Conservation (phyloP, 768 basidiomycete species). For the Lentinus brumalis region DNA sequence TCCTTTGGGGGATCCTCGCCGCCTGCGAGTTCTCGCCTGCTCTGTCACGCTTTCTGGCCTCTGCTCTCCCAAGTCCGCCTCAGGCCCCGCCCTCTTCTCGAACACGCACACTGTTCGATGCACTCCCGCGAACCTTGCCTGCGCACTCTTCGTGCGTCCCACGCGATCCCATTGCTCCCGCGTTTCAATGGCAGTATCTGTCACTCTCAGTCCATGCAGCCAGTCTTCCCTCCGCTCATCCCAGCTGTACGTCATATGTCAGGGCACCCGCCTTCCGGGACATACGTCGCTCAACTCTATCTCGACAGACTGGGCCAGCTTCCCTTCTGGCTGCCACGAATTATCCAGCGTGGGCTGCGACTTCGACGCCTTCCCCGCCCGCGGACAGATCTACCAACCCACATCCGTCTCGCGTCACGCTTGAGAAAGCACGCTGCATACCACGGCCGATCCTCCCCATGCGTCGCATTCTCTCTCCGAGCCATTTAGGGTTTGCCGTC, state of each 20-base stretch:
- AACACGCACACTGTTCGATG: not conserved
- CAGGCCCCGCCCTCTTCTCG: not conserved
- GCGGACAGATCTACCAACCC: not conserved
- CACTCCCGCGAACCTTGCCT: constrained; percentile 20
- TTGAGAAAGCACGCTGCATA: too few species aligned
- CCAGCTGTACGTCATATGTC: too few species aligned
- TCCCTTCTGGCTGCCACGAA: not conserved
- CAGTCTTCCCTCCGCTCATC: too few species aligned
- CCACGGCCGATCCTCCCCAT: too few species aligned
- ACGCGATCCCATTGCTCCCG: not conserved
- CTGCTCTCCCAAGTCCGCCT: not conserved
- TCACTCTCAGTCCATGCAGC: constrained; percentile 2
- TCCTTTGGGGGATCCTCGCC: not conserved
- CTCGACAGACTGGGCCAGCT: too few species aligned
- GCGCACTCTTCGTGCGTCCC: not conserved
- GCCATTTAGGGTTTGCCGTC: too few species aligned
- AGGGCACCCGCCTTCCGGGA: too few species aligned
- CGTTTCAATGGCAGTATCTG: constrained; percentile 10
- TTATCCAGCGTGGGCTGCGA: not conserved
- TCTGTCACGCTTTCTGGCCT: not conserved
- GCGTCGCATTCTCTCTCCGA: too few species aligned
- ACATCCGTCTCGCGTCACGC: too few species aligned
- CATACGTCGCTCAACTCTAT: too few species aligned
- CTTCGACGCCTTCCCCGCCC: not conserved
- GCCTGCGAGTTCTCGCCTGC: not conserved